phyloP scores from a whole-genome alignment of 1,284 basidiomycete species.

The Meira nashicola region DNA sequence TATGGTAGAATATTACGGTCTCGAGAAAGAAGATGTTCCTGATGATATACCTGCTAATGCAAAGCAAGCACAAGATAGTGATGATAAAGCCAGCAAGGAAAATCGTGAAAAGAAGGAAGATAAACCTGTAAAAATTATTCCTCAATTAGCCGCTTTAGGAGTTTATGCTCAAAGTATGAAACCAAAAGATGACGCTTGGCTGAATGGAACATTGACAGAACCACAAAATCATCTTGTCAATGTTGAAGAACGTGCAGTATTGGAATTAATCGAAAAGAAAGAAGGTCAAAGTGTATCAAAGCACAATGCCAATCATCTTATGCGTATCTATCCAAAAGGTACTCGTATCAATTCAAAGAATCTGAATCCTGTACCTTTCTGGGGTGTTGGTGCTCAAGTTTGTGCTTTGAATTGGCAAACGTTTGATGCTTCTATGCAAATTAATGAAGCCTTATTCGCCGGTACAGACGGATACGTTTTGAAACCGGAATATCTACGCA shows the following conservation, averaged over 20 bases:
- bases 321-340: conserved; percentile 63
- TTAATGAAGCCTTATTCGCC: conserved; percentile 65
- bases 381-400: conserved; percentile 62
- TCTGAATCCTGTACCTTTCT: conserved; percentile 55
- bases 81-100: conserved; percentile 26
- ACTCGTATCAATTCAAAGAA: conserved; percentile 57
- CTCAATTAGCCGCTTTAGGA: conserved; percentile 37
- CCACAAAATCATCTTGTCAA: conserved; percentile 58
- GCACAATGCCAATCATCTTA: conserved; percentile 58
- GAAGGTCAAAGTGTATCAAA: conserved; percentile 39
- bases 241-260: conserved; percentile 60
- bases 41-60: conserved; percentile 6
- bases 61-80: conserved; percentile 1
- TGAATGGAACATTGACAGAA: conserved; percentile 28
- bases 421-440: conserved; percentile 48
- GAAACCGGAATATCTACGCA: conserved; percentile 55
- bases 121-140: conserved; percentile 34
- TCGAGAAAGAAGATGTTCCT: conserved; percentile 11
- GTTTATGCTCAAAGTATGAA: conserved; percentile 46
- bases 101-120: conserved; percentile 16
- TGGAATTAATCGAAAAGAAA: conserved; percentile 55
- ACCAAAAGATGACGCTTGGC: conserved; percentile 37
- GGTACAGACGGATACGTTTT: conserved; percentile 62
- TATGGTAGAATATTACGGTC: conserved; percentile 57
- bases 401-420: conserved; percentile 65